Evolutionary conservation across 495 filamentous ascomycete genomes (phyloP), one percentile per base, ranked within the genome.

Genomic region (Corynascus novoguineensis): DNA sequence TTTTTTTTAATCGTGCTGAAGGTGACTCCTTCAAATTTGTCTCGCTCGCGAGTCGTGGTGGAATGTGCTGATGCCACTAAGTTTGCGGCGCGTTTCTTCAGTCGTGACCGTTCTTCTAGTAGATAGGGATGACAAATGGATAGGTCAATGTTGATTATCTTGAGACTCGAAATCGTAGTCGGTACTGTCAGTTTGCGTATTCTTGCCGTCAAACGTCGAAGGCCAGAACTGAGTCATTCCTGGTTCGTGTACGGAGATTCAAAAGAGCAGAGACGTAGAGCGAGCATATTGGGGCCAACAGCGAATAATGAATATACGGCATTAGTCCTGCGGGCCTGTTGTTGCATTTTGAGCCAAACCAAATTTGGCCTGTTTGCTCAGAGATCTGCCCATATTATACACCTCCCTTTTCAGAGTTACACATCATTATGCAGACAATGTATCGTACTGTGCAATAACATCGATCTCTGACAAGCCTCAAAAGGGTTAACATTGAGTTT

Each of bases 281-380:
- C 28, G 35, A 27, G 40, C 40, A 6, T 21, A 8, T 15, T 25
- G 32, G 17, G 46, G n/a, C n/a, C n/a, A 5, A 24, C 28, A 54
- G 46, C 40, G 51, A 53, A n/a, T n/a, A n/a, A n/a, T n/a, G n/a
- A 34, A 37, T 50, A 60, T 52, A 15, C 22, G 24, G 25, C 15
- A 8, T 17, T 11, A n/a, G 5, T n/a, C 1, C 37, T 5, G 37
- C 37, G 3, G 15, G 7, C 37, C 7, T 28, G 14, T 48, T 10
- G 15, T n/a, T n/a, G 28, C 31, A 47, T 44, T 29, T 49, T 24
- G 37, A 21, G 45, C 29, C 37, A 48, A 22, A 15, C 42, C 29
- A n/a, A 17, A 28, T n/a, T 5, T 21, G 5, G n/a, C 40, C 49
- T 58, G 57, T 59, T 59, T 59, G 57, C 42, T 11, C 4, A 0